Base-by-base conservation (phyloP, 805 yeast species). In the Sugiyamaella mastotermitis region DNA sequence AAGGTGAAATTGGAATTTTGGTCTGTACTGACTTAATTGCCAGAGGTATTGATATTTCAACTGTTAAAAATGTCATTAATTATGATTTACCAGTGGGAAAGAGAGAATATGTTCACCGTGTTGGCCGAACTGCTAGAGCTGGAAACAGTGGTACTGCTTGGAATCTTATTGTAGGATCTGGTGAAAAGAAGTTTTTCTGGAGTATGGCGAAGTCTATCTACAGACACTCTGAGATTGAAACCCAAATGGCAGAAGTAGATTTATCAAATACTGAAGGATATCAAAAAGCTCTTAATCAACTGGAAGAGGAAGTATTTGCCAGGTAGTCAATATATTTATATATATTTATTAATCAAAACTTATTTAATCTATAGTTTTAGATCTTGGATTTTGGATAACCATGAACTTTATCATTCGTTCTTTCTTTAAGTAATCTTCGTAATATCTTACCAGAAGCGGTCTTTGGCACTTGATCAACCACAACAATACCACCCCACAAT, bases 41-140 rank as follows among this genome's bases (percentile, higher is more conserved):
- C n/a, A 78, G 99, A 62, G 99, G 99, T 65, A 74, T 92, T 35
- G 95, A 90, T 61, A 71, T 92, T 31, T 62, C 71, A 11, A 69
- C 76, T 3, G 74, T 92, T 34, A 69, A 75, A 31, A 74, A 76
- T 45, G 96, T 92, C 9, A 65, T 92, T 36, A 92, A 92, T 61
- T 92, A 92, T 59, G 97, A 92, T 55, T 60, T 87, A 38, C 98
- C 99, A 16, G 69, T 76, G 18, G 82, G 95, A 1, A 72, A 88
- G 1, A 79, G 94, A 47, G 97, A 92, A 51, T 92, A 92, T 50
- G 86, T 92, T 19, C 99, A 92, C 61, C 74, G 99, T 53, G 86
- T 87, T 27, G 99, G 99, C 28, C 79, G 99, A 66, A 88, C 97
- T 0, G 97, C 97, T 1, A 77, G 99, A 63, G 99, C 98, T 2